Conservation (phyloP, 495 filamentous ascomycete genomes). For the Neurospora hispaniola region DNA sequence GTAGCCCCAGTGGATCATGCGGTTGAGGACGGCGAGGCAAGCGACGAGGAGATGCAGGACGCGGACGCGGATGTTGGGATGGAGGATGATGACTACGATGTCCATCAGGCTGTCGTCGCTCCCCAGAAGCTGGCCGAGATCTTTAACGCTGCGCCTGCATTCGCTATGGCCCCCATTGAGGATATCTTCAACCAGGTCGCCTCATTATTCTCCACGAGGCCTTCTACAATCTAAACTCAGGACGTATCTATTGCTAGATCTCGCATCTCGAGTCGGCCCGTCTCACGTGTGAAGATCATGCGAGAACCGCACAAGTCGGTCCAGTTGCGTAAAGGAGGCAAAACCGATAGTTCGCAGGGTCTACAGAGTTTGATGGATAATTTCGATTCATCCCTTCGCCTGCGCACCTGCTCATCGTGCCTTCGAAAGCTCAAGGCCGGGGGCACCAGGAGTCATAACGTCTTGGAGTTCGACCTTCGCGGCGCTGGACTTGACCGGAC, state of each 20-base stretch:
- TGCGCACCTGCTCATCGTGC: not conserved
- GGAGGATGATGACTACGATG: slow-evolving; percentile 27
- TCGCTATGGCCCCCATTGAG: slow-evolving; percentile 64
- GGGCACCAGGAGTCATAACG: not conserved
- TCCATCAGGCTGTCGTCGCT: slow-evolving; percentile 43
- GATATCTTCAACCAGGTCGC: slow-evolving; percentile 71
- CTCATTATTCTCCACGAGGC: slow-evolving; percentile 43
- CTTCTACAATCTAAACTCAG: slow-evolving; percentile 3
- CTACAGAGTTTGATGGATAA: not conserved
- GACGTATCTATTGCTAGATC: not conserved
- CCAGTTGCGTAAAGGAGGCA: not conserved
- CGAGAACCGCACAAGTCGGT: not conserved
- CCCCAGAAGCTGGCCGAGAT: slow-evolving; percentile 58
- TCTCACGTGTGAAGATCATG: not conserved
- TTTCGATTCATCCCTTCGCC: not conserved
- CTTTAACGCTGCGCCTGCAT: slow-evolving; percentile 63
- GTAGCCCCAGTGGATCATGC: slow-evolving; percentile 9
- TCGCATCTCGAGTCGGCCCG: not conserved
- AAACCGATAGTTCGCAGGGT: not conserved
- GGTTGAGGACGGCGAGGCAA: slow-evolving; percentile 39
- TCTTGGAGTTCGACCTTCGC: slow-evolving; percentile 5
- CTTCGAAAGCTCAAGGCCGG: not conserved
- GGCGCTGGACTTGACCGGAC: not conserved
- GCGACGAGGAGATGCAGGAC: slow-evolving; percentile 32
- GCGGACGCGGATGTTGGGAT: slow-evolving; percentile 25